Evolutionary conservation across 2,329 filamentous ascomycete species (phyloP), one percentile per base, ranked within the genome.

Genomic region (Phialocephala subalpina): DNA sequence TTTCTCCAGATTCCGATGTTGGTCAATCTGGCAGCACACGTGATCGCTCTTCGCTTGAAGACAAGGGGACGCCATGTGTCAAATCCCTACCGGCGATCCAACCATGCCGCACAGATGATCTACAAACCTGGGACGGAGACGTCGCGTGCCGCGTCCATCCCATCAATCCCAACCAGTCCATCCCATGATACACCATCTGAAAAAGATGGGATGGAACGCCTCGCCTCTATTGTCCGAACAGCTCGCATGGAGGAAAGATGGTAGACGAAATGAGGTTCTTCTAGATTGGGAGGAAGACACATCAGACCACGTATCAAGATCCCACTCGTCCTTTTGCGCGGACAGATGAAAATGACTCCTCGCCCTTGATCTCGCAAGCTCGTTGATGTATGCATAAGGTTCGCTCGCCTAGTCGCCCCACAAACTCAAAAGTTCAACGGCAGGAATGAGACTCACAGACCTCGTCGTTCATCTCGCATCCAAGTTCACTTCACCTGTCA

Each of bases 401-500:
- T 12, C 45, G n/a, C 16, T 47, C 42, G 42, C 42, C 20, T n/a
- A 49, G n/a, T 49, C 45, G 45, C 45, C n/a, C 45, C n/a, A 49
- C 45, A 20, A 49, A 22, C 45, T 27, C 20, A 49, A 25, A 42
- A 42, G n/a, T 11, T 25, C 45, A 20, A 22, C 9, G 45, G 45
- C 45, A 56, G 52, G 14, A 56, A 56, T 56, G 52, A 56, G 52
- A 27, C 52, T 56, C 52, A 33, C 52, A 56, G 52, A 56, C 52
- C 52, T 56, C 27, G 14, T 1, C 22, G 7, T 42, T 42, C 14
- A 18, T 18, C 12, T 16, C 40, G n/a, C 11, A 42, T 18, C 11
- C 1, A 6, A 18, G 12, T 18, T 42, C 40, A 6, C 40, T 42
- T n/a, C 16, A 11, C 29, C 29, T 33, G 29, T 33, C 9, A 9